A percentile compares a stretch with the other conserved stretches of the same genome.
Conservation (phyloP, 345 rosid genomes). For the Ceriops decandra region DNA sequence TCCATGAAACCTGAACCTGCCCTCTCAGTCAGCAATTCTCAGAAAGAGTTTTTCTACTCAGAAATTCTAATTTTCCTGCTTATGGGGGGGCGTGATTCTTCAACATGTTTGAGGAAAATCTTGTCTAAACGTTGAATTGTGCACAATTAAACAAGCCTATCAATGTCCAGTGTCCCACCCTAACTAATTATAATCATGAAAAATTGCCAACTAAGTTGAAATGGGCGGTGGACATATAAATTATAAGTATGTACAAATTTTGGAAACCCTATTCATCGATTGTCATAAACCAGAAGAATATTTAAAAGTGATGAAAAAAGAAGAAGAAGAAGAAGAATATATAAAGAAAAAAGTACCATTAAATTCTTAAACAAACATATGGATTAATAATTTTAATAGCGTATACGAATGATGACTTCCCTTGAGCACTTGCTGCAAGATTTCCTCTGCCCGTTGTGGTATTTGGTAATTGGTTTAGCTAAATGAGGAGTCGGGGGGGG, state of each 20-base stretch:
- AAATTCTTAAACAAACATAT: not conserved
- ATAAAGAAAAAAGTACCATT: not conserved
- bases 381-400: constrained; percentile 1
- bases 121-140: too few species aligned
- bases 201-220: too few species aligned
- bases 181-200: too few species aligned
- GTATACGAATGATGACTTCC: constrained; percentile 2
- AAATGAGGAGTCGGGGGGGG: not conserved
- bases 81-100: too few species aligned
- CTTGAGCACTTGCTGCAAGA: not conserved
- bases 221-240: too few species aligned
- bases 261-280: not conserved
- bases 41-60: too few species aligned
- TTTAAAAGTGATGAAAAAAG: not conserved
- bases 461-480: not conserved
- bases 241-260: not conserved
- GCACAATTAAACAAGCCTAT: too few species aligned
- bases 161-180: too few species aligned
- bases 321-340: not conserved
- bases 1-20: too few species aligned
- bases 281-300: not conserved
- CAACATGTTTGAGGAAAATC: too few species aligned
- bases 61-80: too few species aligned
- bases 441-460: not conserved
- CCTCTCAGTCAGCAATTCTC: too few species aligned